Evolutionary conservation across 1,139 yeast genomes (phyloP), one percentile per base, ranked within the genome.

Genomic region (Barnettozyma hawaiiensis): DNA sequence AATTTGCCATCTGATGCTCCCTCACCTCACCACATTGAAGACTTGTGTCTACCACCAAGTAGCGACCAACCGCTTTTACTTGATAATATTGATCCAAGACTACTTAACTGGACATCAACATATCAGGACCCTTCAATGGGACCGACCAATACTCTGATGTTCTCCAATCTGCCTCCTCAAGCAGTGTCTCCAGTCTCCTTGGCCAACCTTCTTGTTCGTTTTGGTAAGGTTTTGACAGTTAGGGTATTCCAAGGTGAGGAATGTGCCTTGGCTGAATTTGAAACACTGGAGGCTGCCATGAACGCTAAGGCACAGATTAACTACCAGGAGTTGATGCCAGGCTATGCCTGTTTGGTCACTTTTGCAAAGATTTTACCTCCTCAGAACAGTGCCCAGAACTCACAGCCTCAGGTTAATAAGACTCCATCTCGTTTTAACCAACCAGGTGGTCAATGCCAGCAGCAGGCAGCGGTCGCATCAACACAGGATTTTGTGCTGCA

Each of bases 271-370:
- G 81, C 85, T 26, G 94, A 85, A 61, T 89, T 86, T 63, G 70
- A 75, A 5, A 69, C 73, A 31, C 66, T 84, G 12, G 96, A 86
- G 38, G 69, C 79, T 32, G 95, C 97, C 11, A 78, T 85, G 71
- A 75, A 72, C 37, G 86, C 95, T 39, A 81, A 81, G 57, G 83
- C 85, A 5, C 77, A 72, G 39, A 75, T 89, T 57, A 85, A 84
- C 57, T 95, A 89, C 50, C 78, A 81, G 53, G 97, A 90, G 58
- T 70, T 92, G 32, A 76, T 81, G 47, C 84, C 90, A 1, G 96
- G 95, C 1, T 69, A 71, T 35, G 70, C 76, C 23, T 73, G 85
- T 57, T 70, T 75, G 42, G 80, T 79, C 38, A 81, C 84, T 0
- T 83, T 81, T 68, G 90, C 87, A 4, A 78, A 77, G 55, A 69